Evolutionary conservation across 2,329 filamentous ascomycete species (phyloP), one percentile per base, ranked within the genome.

Genomic region (Hypoxylon sp.): DNA sequence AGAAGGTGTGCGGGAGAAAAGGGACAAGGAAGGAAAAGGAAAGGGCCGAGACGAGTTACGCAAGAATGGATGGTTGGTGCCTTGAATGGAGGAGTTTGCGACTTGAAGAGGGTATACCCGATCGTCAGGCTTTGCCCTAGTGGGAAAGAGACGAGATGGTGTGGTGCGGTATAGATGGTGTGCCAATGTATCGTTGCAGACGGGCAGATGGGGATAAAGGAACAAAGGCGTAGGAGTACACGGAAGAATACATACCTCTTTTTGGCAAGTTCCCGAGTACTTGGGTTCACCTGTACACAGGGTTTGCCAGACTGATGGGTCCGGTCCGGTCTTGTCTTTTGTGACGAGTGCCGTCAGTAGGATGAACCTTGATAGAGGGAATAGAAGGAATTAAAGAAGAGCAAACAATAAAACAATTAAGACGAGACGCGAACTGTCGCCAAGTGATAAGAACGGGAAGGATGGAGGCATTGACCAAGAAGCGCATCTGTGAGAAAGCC

Each of bases 141-240:
- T 69, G 70, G 70, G 69, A 67, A 66, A 68, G 66, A 64, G 51
- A 63, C 53, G 65, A 56, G 65, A 69, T 71, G 70, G 69, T 66
- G 70, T 64, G 62, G 56, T 65, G 49, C 28, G 57, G 61, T 67
- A 59, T 60, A 50, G 67, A 46, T 72, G 72, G 73, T 74, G 74
- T 71, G 71, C 67, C 69, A 62, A 75, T 74, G 73, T 71, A 75
- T 75, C 73, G 73, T 75, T 75, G 72, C 72, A 75, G 71, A 66
- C 64, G 71, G 68, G 63, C 70, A 72, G 71, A 73, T 71, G 73
- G 69, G 67, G 62, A 70, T 62, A 66, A 61, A 67, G 67, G 69
- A 66, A 64, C 61, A 65, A 62, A 46, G 68, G 64, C 44, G 44
- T 62, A 26, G 24, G 60, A 67, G 49, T 55, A 59, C 57, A 62